Conservation (phyloP, 2,329 filamentous ascomycete genomes). For the Colletotrichum spinosum region DNA sequence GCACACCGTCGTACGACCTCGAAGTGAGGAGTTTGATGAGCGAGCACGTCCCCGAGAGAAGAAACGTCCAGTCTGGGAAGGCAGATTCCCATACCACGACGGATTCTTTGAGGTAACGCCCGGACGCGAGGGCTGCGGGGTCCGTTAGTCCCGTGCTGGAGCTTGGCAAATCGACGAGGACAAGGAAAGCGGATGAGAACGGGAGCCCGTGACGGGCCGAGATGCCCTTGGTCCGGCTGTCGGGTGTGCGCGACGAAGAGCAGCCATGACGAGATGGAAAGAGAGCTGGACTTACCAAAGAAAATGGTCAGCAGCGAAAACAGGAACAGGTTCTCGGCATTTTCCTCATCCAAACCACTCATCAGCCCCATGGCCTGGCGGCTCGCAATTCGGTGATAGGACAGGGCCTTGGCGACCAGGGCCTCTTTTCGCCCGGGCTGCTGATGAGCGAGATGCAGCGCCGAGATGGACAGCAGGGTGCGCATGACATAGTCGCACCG, state of each 20-base stretch:
- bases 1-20: conserved; percentile 29
- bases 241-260: too few species aligned
- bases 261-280: too few species aligned
- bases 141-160: neutral
- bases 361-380: conserved; percentile 38
- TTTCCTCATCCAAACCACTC: conserved; percentile 34
- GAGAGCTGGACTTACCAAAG: conserved; percentile 40
- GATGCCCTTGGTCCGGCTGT: too few species aligned
- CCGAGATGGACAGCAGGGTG: conserved; percentile 61
- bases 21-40: conserved; percentile 41
- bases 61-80: conserved; percentile 47
- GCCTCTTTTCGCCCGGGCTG: conserved; percentile 49
- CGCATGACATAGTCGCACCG: conserved; percentile 60
- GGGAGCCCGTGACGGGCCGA: too few species aligned
- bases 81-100: conserved; percentile 44
- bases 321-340: conserved; percentile 41
- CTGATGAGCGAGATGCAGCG: conserved; percentile 59
- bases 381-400: conserved; percentile 33
- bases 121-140: conserved; percentile 41
- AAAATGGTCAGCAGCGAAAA: conserved; percentile 50
- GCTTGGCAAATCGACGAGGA: neutral
- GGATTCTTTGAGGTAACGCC: conserved; percentile 44
- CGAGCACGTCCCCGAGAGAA: conserved; percentile 44
- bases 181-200: neutral
- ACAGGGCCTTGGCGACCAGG: conserved; percentile 45